Base-by-base conservation (phyloP, 805 yeast genomes). In the Kuraishia floccosa region DNA sequence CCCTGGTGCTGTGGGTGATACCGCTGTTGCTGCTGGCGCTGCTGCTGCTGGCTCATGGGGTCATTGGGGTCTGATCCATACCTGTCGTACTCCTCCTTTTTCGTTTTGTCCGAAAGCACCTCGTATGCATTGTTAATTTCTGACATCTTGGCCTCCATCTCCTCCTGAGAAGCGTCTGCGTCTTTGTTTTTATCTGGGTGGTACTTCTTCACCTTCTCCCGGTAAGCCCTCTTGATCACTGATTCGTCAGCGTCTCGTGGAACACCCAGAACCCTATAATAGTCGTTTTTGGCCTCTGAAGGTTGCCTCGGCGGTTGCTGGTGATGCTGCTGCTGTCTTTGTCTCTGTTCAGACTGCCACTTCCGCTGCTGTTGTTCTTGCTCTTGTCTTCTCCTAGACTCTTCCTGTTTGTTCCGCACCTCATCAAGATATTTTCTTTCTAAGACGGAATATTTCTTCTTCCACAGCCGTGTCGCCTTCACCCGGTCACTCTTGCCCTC, bases 101-200 rank as follows among this genome's bases (percentile, higher is more conserved):
- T 58, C 27, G 75, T 79, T 2, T 72, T 70, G 41, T 80, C 73
- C 7, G 86, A 70, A 23, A 89, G 60, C 2, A 79, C 76, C 49
- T 89, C 97, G 52, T 91, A 86, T 0, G 98, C 97, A 47, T 80
- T 84, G 54, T 89, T 91, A 39, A 89, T 83, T 33, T 80, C 86
- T 28, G 93, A 84, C 89, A 89, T 91, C 43, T 81, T 83, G 30
- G 60, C 61, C 54, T 86, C 94, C 24, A 79, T 78, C 36, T 79
- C 69, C 22, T 76, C 84, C 17, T 72, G 65, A 38, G 72, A 72
- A 30, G 65, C 54, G 13, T 60, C 61, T 25, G 60, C 51, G 28
- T 47, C 48, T 44, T 75, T 76, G 48, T 82, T 76, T 51, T 89
- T 91, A 54, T 89, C 98, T 0, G 98, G 98, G 49, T 89, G 98